Percentiles rank a stretch among this genome's conserved stretches.
Evolutionary conservation across 495 filamentous ascomycete genomes (phyloP).

Genomic region (Penicillium longicatenatum): DNA sequence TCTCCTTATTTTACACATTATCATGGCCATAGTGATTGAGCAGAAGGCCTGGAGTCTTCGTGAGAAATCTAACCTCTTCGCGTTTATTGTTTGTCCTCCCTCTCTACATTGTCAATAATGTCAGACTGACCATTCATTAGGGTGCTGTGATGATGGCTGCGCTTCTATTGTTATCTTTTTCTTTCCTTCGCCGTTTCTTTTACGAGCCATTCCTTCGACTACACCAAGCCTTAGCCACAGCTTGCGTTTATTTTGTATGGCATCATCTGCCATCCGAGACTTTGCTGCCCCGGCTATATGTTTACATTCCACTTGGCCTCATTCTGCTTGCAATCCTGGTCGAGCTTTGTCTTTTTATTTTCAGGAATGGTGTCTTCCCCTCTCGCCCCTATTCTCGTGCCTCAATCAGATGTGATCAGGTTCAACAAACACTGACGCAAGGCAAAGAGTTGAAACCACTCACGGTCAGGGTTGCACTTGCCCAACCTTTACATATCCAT

Average conservation of each 20-base stretch:
- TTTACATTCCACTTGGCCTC: slow-evolving; percentile 28
- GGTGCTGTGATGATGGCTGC: slow-evolving; percentile 14
- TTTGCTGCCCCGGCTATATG: slow-evolving; percentile 20
- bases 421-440: slow-evolving; percentile 1
- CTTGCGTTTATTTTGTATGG: slow-evolving; percentile 25
- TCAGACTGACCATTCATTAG: slow-evolving; percentile 11
- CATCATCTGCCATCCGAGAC: slow-evolving; percentile 19
- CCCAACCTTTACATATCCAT: slow-evolving; percentile 16
- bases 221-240: slow-evolving; percentile 22
- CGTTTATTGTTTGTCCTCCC: slow-evolving; percentile 9
- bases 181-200: slow-evolving; percentile 13
- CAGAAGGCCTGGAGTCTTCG: slow-evolving; percentile 7
- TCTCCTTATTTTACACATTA: slow-evolving; percentile 9
- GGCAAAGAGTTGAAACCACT: slow-evolving; percentile 7
- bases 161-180: slow-evolving; percentile 23
- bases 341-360: slow-evolving; percentile 21
- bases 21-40: slow-evolving; percentile 1
- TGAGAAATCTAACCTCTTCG: slow-evolving; percentile 9
- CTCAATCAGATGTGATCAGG: slow-evolving; percentile 10
- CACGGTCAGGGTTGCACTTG: slow-evolving; percentile 9
- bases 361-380: slow-evolving; percentile 15
- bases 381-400: slow-evolving; percentile 8
- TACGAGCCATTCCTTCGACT: slow-evolving; percentile 30
- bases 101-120: slow-evolving; percentile 2
- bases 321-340: too few species aligned